These are phyloP conservation scores for Craterostigma plantagineum DNA, from an alignment of 257 asterid species.

Conservation along the genomic window DNA sequence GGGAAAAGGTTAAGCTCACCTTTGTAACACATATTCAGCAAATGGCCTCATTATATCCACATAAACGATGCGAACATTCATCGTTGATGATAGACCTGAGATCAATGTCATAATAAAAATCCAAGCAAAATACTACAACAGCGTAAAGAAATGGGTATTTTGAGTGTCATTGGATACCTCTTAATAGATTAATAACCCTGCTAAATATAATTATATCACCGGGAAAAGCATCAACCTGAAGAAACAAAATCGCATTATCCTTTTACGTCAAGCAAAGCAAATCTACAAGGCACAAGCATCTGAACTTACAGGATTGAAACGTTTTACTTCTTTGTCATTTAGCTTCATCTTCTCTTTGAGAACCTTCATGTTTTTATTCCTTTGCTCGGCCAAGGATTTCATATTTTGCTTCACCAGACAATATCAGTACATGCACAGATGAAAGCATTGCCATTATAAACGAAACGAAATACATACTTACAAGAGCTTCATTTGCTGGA, in stretches of 20 bases:
- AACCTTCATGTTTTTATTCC: constrained; percentile 51
- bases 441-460: background rate
- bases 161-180: constrained; percentile 43
- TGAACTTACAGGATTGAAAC: constrained; percentile 82
- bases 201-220: constrained; percentile 91
- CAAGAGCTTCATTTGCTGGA: constrained; percentile 75
- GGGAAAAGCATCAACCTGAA: constrained; percentile 96
- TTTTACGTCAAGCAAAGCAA: constrained; percentile 5
- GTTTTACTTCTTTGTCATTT: constrained; percentile 64
- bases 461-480: constrained; percentile 20
- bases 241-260: constrained; percentile 9
- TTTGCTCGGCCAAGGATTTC: constrained; percentile 65
- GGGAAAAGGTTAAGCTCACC: constrained; percentile 27
- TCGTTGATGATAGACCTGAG: constrained; percentile 82
- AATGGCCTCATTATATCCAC: constrained; percentile 90
- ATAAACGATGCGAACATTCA: constrained; percentile 70
- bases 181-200: constrained; percentile 84
- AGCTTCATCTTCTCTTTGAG: constrained; percentile 83
- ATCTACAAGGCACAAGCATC: background rate
- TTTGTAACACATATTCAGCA: constrained; percentile 82
- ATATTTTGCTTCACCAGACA: constrained; percentile 44
- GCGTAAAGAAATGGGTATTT: constrained; percentile 4
- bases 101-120: constrained; percentile 6
- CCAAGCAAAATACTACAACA: background rate
- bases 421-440: constrained; percentile 12